Evolutionary conservation across 768 basidiomycete genomes (phyloP).

Genomic region (Rubroboletus satanas): DNA sequence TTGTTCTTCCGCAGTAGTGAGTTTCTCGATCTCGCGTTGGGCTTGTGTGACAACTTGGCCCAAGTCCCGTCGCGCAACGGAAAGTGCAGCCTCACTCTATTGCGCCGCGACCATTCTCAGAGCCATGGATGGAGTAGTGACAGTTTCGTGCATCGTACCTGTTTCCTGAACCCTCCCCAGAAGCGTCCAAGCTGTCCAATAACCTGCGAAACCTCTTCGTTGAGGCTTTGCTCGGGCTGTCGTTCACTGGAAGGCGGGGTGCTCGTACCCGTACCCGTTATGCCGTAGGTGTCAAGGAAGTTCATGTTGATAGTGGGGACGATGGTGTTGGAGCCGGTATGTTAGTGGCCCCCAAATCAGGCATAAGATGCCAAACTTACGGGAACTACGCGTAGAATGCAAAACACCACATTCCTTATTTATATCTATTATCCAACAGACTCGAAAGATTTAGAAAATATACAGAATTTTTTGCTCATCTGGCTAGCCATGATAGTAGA

Average conservation of each 20-base stretch:
- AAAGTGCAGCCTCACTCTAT: slow-evolving; percentile 67
- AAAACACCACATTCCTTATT: no score
- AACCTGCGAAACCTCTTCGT: slow-evolving; percentile 87
- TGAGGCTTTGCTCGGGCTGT: slow-evolving; percentile 53
- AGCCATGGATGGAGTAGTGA: neutral
- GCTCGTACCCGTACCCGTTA: slow-evolving; percentile 40
- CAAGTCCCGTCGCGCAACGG: slow-evolving; percentile 70
- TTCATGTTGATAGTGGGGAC: slow-evolving; percentile 47
- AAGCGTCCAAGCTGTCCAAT: slow-evolving; percentile 82
- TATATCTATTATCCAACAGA: no score
- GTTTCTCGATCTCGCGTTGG: slow-evolving; percentile 68
- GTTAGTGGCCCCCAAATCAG: slow-evolving; percentile 6
- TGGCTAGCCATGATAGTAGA: neutral
- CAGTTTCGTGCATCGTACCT: slow-evolving; percentile 46
- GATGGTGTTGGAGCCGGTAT: neutral
- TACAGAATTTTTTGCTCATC: neutral
- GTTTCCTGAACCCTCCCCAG: slow-evolving; percentile 90
- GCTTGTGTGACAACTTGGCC: slow-evolving; percentile 72
- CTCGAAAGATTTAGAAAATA: neutral
- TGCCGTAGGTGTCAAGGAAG: slow-evolving; percentile 68
- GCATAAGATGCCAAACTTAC: neutral
- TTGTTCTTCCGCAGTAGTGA: slow-evolving; percentile 39
- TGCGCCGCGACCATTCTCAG: slow-evolving; percentile 5
- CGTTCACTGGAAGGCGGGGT: slow-evolving; percentile 42
- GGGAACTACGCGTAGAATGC: no score